Conservation (phyloP, 176 grass and related monocot genomes). For the Cenchrus americanus region DNA sequence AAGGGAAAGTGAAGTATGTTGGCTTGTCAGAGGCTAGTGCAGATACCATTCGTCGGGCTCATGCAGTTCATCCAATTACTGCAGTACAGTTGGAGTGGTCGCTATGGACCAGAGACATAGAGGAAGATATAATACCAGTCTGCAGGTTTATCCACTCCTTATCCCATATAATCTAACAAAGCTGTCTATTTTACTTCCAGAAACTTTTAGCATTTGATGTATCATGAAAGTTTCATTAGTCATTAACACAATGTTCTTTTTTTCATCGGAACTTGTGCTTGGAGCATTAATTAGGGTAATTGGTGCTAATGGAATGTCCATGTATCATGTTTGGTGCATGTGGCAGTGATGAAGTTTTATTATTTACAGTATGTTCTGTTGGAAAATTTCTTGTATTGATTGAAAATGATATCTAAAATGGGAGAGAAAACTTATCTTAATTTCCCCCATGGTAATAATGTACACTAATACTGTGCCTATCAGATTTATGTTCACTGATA, state of each 20-base stretch:
- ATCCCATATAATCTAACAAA: conserved; percentile 1
- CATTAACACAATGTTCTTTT: background rate
- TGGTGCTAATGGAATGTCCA: conserved; percentile 11
- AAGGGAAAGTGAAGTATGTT: conserved; percentile 81
- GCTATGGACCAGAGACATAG: conserved; percentile 82
- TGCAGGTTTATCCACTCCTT: conserved; percentile 63
- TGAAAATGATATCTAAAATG: background rate
- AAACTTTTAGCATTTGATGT: background rate
- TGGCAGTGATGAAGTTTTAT: background rate
- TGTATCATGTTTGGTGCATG: background rate
- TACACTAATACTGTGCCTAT: background rate
- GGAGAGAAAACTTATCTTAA: background rate
- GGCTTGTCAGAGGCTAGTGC: conserved; percentile 79
- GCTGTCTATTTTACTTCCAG: background rate
- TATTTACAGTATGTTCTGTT: conserved; percentile 7
- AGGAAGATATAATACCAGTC: conserved; percentile 73
- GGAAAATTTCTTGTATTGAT: background rate
- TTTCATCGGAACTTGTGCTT: background rate
- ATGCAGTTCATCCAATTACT: conserved; percentile 80
- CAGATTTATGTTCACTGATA: background rate
- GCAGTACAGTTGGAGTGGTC: conserved; percentile 83
- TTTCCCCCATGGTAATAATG: background rate
- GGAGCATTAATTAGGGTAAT: conserved; percentile 7
- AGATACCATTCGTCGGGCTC: conserved; percentile 66
- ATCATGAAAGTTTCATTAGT: background rate